phyloP scores from a whole-genome alignment of 2,329 filamentous ascomycete genomes.

The Torrubiellomyces zombiae region DNA sequence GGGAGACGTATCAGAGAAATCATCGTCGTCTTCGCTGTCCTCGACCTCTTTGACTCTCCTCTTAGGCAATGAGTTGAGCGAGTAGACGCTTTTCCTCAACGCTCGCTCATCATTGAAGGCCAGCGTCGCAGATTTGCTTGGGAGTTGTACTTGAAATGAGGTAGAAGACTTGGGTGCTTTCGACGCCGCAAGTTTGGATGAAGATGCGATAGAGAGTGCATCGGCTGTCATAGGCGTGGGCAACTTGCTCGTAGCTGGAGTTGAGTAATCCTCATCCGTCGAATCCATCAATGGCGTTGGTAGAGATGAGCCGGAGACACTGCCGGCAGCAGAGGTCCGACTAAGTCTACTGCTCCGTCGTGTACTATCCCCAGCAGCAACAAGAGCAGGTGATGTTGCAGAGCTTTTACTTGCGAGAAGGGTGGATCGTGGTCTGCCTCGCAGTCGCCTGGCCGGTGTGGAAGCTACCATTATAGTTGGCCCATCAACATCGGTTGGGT shows the following conservation, averaged over 20 bases:
- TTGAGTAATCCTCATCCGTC: slow-evolving; percentile 17
- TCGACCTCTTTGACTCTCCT: slow-evolving; percentile 22
- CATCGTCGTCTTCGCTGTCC: slow-evolving; percentile 20
- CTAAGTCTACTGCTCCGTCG: slow-evolving; percentile 6
- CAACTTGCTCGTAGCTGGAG: slow-evolving; percentile 19
- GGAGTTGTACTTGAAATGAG: slow-evolving; percentile 15
- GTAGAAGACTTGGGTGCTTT: slow-evolving; percentile 1
- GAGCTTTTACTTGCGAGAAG: slow-evolving; percentile 6
- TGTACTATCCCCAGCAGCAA: slow-evolving; percentile 1
- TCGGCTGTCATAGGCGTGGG: slow-evolving; percentile 16
- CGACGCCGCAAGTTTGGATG: no score
- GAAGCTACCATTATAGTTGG: slow-evolving; percentile 2
- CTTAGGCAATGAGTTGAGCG: slow-evolving; percentile 29
- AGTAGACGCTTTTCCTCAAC: slow-evolving; percentile 26
- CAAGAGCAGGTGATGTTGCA: slow-evolving; percentile 3
- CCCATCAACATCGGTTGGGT: no score
- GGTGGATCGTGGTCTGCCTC: slow-evolving; percentile 10
- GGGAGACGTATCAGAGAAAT: slow-evolving; percentile 9
- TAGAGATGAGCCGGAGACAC: slow-evolving; percentile 16
- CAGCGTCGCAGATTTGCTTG: slow-evolving; percentile 6
- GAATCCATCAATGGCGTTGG: slow-evolving; percentile 13
- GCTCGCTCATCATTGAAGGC: slow-evolving; percentile 12
- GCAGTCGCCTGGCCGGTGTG: slow-evolving; percentile 5
- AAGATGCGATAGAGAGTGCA: no score
- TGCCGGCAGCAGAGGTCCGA: slow-evolving; percentile 7